Evolutionary conservation across 2,329 filamentous ascomycete genomes (phyloP).

Genomic region (Exserohilum rostratum): DNA sequence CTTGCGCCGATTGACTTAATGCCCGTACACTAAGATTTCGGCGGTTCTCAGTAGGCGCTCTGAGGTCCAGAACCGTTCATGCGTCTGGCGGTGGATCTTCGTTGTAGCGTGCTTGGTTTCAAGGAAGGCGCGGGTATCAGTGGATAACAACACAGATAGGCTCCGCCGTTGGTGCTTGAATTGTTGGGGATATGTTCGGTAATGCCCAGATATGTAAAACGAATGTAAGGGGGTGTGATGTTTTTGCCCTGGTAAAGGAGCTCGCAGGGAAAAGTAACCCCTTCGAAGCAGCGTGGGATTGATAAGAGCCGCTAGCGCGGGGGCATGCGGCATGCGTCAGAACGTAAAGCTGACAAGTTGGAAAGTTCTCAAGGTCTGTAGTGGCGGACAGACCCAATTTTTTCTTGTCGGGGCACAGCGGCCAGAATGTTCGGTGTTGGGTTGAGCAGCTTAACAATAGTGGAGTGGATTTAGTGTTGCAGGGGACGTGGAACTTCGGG

Average conservation of each 20-base stretch:
- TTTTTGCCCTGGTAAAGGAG: neutral
- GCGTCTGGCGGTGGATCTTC: slow-evolving; percentile 26
- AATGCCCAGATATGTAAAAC: neutral
- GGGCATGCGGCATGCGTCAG: slow-evolving; percentile 18
- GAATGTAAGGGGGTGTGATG: neutral
- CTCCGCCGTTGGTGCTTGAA: neutral
- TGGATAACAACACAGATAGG: slow-evolving; percentile 20
- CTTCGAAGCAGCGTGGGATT: slow-evolving; percentile 17
- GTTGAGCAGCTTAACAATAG: slow-evolving; percentile 36
- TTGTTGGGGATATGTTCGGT: neutral
- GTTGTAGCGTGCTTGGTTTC: slow-evolving; percentile 19
- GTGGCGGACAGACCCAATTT: slow-evolving; percentile 31
- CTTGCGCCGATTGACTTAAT: slow-evolving; percentile 23
- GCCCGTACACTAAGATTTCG: slow-evolving; percentile 16
- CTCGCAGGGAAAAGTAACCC: slow-evolving; percentile 5
- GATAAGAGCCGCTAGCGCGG: slow-evolving; percentile 27
- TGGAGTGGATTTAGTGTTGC: slow-evolving; percentile 28
- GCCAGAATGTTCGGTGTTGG: slow-evolving; percentile 42
- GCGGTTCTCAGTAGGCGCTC: slow-evolving; percentile 17
- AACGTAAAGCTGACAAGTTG: slow-evolving; percentile 14
- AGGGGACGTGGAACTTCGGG: slow-evolving; percentile 27
- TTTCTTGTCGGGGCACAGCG: slow-evolving; percentile 27
- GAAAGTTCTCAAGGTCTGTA: slow-evolving; percentile 22
- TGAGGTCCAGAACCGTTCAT: slow-evolving; percentile 19
- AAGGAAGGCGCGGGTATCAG: slow-evolving; percentile 27